Base-by-base conservation (phyloP, 2,329 filamentous ascomycete species). In the Aureobasidium sp. region DNA sequence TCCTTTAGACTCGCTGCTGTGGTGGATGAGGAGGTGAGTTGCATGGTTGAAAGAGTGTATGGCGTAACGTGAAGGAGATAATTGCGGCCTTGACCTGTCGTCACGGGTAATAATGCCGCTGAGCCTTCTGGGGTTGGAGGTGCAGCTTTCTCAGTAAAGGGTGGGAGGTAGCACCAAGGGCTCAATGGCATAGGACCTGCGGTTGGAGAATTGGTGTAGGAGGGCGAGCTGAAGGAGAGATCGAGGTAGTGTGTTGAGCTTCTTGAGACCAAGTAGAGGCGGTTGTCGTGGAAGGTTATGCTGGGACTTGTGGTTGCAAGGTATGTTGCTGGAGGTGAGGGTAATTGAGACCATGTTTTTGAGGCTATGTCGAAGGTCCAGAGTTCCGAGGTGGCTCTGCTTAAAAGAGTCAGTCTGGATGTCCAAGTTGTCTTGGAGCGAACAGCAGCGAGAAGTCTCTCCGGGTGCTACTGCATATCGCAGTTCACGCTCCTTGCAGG, bases 11-110 rank as follows among this genome's bases (percentile, higher is more conserved):
- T 75, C 8, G 81, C 80, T 0, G 77, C 76, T 13, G 74, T 79
- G 37, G 75, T 72, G 2, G 73, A 73, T 34, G 78, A 75, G 0
- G 80, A 73, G 3, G 78, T 76, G 3, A 84, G 71, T 67, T 83
- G 81, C 62, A 83, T 75, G 1, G 79, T 75, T 80, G 80, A 83
- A 3, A 83, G 74, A 63, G 83, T 47, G n/a, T 74, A 72, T 7
- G 81, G 81, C 15, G 81, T 78, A 60, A 83, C 69, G 44, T 80
- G 78, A 2, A 83, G 69, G 0, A 84, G 73, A 66, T 82, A 83
- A 44, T 78, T 72, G 10, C 81, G 75, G 5, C 81, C 81, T 63
- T 79, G 78, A 10, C 81, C 81, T 0, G 80, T 82, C 0, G 76
- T 77, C 9, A 83, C 68, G 10, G 76, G 75, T 2, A 79, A 66